Base-by-base conservation (phyloP, 805 yeast genomes). In the Candida ipomoeae region DNA sequence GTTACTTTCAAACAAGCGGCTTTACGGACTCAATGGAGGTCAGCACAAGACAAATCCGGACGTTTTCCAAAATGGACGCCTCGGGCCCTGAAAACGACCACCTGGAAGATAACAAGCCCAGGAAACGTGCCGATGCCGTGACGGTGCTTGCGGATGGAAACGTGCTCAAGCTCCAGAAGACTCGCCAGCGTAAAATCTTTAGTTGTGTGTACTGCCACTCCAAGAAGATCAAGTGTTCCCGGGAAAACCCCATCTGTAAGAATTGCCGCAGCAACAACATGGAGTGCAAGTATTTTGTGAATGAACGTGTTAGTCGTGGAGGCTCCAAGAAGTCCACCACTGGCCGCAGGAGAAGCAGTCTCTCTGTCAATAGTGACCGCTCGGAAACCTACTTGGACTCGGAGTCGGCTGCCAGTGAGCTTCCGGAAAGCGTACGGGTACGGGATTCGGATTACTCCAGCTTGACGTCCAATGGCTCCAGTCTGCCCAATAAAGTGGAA, bases 181-280 rank as follows among this genome's bases (percentile, higher is more conserved):
- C 82, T 3, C 75, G 87, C 53, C 87, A 82, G 62, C 62, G 87
- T 48, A 76, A 76, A 57, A 81, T 82, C 40, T 68, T 78, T 40
- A 73, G 80, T 48, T 82, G 87, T 61, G 74, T 78, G 14, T 69
- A 83, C 42, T 82, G 87, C 58, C 84, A 82, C 58, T 73, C 79
- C 39, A 81, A 80, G 63, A 83, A 83, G 65, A 76, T 82, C 52
- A 81, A 80, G 55, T 84, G 88, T 62, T 78, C 81, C n/a, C 74
- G 83, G 52, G 74, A 71, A 38, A 75, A 73, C 39, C 88, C 87
- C 1, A 66, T 76, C 14, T 84, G 88, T 59, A 67, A 71, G 26
- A 74, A 75, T 54, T 84, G 89, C 64, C 66, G 69, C 15, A 78
- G 73, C 49, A 64, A 74, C 44, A 71, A 71, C 2, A 57, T 72